Evolutionary conservation across 1,139 yeast species (phyloP).

Genomic region (Lodderomyces pseudojiufengensis): DNA sequence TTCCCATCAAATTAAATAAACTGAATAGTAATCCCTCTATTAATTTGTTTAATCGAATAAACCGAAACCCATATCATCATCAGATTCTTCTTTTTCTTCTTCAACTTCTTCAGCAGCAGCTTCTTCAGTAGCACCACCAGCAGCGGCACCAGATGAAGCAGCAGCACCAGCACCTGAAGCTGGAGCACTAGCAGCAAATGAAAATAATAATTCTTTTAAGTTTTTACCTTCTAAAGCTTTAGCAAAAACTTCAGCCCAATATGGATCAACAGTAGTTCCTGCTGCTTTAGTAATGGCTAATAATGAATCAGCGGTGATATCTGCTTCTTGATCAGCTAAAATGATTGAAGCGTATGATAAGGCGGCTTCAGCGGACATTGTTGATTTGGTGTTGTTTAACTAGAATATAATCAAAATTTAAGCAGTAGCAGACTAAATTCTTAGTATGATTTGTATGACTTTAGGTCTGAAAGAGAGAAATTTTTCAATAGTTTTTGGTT

Average conservation of each 20-base stretch:
- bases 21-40: neutral
- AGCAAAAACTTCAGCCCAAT: constrained; percentile 95
- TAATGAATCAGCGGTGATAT: constrained; percentile 91
- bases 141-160: constrained; percentile 57
- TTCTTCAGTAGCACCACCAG: constrained; percentile 46
- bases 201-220: constrained; percentile 85
- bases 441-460: no score
- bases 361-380: constrained; percentile 51
- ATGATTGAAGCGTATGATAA: constrained; percentile 93
- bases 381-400: constrained; percentile 8
- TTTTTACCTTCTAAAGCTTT: constrained; percentile 97
- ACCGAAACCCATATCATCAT: constrained; percentile 77
- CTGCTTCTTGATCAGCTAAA: constrained; percentile 96
- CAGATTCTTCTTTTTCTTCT: constrained; percentile 51
- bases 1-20: neutral
- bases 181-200: constrained; percentile 59
- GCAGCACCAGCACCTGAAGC: constrained; percentile 45
- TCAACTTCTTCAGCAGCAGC: constrained; percentile 54
- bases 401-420: no score
- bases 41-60: constrained; percentile 41
- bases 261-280: constrained; percentile 78
- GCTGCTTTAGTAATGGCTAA: constrained; percentile 83
- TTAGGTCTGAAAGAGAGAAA: no score
- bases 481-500: no score
- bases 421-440: no score